These are phyloP conservation scores for Daldinia childiae DNA, from an alignment of 495 filamentous ascomycete species.

Conservation along the genomic window DNA sequence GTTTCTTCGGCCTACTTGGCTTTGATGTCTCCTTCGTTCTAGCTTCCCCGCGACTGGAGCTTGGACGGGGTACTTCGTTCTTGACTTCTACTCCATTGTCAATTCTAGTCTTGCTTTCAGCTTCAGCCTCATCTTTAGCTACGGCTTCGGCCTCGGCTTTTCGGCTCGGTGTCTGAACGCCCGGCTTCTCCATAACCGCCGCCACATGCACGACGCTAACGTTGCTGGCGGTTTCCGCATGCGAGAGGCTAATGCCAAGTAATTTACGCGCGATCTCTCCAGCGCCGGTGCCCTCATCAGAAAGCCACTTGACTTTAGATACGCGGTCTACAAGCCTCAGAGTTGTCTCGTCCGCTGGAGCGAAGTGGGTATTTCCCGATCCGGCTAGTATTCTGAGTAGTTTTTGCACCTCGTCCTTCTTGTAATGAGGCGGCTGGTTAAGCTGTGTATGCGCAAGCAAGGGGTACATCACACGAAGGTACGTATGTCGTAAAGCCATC, in stretches of 20 bases:
- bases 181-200: conserved; percentile 81
- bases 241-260: conserved; percentile 61
- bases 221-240: conserved; percentile 59
- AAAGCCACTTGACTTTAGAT: conserved; percentile 83
- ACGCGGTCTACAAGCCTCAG: conserved; percentile 83
- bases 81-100: conserved; percentile 11
- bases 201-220: conserved; percentile 82
- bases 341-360: conserved; percentile 90
- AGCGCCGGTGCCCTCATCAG: conserved; percentile 52
- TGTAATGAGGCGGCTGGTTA: conserved; percentile 85
- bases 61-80: conserved; percentile 11
- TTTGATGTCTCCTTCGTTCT: conserved; percentile 34
- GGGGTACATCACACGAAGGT: conserved; percentile 93
- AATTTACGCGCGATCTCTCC: conserved; percentile 58
- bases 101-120: conserved; percentile 17
- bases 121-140: conserved; percentile 50
- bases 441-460: conserved; percentile 91
- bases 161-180: conserved; percentile 82
- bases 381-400: conserved; percentile 74
- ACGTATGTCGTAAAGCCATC: conserved; percentile 88
- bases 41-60: conserved; percentile 7
- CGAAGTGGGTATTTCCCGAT: conserved; percentile 78
- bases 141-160: conserved; percentile 53
- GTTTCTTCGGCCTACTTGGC: conserved; percentile 51
- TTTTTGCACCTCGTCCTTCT: conserved; percentile 82